Base-by-base conservation (phyloP, 495 filamentous ascomycete genomes). In the Arthonia radiata region DNA sequence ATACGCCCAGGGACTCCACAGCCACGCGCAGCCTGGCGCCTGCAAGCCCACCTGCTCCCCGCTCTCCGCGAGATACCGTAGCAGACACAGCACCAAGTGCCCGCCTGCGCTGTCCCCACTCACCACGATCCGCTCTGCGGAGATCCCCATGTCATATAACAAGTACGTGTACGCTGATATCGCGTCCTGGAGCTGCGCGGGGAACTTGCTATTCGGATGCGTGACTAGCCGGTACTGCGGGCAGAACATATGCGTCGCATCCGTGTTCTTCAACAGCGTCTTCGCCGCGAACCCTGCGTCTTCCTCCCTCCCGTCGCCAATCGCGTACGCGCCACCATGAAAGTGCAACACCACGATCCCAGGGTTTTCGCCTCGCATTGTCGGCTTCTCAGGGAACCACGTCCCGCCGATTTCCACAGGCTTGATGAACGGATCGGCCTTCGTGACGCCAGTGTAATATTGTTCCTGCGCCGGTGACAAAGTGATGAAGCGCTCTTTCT, bases 321-420 rank as follows among this genome's bases (percentile, higher is more conserved):
- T 23, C 12, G 57, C 47, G 33, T 44, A 64, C 5, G 48, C 55
- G 15, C 59, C 59, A 26, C 57, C 56, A 34, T 63, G 59, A 29
- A 63, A 44, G 33, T 63, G 54, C 13, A 64, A n/a, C n/a, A n/a
- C n/a, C n/a, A n/a, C n/a, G n/a, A n/a, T n/a, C n/a, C n/a, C n/a
- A n/a, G n/a, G n/a, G n/a, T n/a, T n/a, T n/a, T n/a, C n/a, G n/a
- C n/a, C n/a, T n/a, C n/a, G n/a, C n/a, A n/a, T n/a, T n/a, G n/a
- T n/a, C n/a, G n/a, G n/a, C n/a, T n/a, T n/a, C n/a, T n/a, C n/a
- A n/a, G n/a, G n/a, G n/a, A n/a, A n/a, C n/a, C n/a, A n/a, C n/a
- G n/a, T n/a, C n/a, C n/a, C n/a, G n/a, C n/a, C n/a, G n/a, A n/a
- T n/a, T n/a, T n/a, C n/a, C n/a, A n/a, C n/a, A n/a, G n/a, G n/a